Evolutionary conservation across 2,329 filamentous ascomycete species (phyloP), one percentile per base, ranked within the genome.

Genomic region (Xylariaceae sp.): DNA sequence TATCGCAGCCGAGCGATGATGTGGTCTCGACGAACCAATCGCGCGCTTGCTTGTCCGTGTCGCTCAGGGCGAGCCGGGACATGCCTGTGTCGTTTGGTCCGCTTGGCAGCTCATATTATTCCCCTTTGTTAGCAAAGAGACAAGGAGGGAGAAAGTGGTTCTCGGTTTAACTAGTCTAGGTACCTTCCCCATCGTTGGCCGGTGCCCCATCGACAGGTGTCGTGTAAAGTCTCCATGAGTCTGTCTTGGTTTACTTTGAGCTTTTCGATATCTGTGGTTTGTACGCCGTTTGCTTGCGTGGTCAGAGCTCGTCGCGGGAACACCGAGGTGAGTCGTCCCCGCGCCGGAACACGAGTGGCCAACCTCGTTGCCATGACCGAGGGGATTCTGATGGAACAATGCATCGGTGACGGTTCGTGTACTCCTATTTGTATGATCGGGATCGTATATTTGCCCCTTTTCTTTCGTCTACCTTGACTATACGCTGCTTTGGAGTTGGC

Each of bases 1-100:
- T 69, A 3, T 70, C 68, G 58, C 85, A 90, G 8, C 81, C 83
- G 0, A 88, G 64, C 0, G 64, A 66, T 51, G 75, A 63, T 1
- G 76, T 78, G 0, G 77, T 80, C 13, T 78, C 59, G 0, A 80
- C 71, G 47, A 92, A 88, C 85, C 85, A 92, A 57, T 85, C 77
- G 27, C 86, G 76, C 9, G 74, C 84, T 51, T 74, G 62, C 54
- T 81, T 85, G 57, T 90, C 86, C 2, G 77, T 67, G 50, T 88
- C 78, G 2, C 80, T 81, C 14, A 90, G 70, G 3, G 84, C 68
- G 1, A 90, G 73, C 2, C 86, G 79, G 17, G 77, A 74, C 85
- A 90, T 90, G 41, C 86, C 86, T 1, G 81, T 85, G 42, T 88
- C 78, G 9, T 75, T 83, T 15, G 64, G 55, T 15, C 54, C 64